Percentiles rank a stretch among this genome's conserved stretches.
Evolutionary conservation across 2,329 filamentous ascomycete species (phyloP).

Genomic region (Aureobasidium sp.): DNA sequence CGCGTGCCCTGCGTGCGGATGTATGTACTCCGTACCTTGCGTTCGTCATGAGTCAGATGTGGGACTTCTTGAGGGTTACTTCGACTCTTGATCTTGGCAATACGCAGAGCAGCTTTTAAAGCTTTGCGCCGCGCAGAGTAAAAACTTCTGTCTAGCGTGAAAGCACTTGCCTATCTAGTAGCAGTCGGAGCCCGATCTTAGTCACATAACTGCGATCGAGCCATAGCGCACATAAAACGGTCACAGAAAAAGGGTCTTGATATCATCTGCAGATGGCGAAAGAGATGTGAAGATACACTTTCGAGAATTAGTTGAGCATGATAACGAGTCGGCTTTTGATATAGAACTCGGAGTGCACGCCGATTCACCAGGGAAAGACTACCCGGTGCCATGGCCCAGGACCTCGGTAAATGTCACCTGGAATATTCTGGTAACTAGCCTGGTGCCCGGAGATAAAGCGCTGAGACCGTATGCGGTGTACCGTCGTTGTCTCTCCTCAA

Average conservation of each 20-base stretch:
- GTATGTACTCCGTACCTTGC: background rate
- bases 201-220: background rate
- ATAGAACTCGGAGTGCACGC: background rate
- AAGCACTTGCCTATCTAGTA: background rate
- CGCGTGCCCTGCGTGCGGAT: background rate
- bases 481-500: background rate
- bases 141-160: background rate
- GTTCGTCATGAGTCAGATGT: constrained; percentile 1
- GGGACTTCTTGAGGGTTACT: background rate
- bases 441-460: background rate
- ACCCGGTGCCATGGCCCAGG: background rate
- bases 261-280: background rate
- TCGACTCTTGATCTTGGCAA: background rate
- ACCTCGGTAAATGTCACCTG: background rate
- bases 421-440: background rate
- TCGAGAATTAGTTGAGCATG: too few relatives aligned
- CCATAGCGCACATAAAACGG: background rate
- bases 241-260: background rate
- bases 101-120: background rate
- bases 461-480: background rate
- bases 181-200: background rate
- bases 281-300: too few relatives aligned
- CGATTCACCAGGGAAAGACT: background rate
- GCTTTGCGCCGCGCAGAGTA: constrained; percentile 5
- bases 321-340: too few relatives aligned